Evolutionary conservation across 495 filamentous ascomycete genomes (phyloP).

Genomic region (Cairneyella variabilis): DNA sequence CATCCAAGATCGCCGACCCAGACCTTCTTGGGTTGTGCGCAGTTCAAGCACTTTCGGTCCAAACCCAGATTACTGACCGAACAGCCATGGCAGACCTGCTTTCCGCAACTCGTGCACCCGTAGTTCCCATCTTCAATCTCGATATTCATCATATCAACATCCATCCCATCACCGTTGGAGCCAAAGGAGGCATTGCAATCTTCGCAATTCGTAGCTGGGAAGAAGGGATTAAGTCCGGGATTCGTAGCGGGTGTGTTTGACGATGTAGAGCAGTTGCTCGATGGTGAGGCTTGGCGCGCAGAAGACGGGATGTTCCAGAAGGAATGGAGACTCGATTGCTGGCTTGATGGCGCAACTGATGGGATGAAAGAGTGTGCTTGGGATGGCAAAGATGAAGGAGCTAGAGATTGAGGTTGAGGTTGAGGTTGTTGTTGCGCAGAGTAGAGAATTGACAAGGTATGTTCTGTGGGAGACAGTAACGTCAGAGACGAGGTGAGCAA

Average conservation of each 20-base stretch:
- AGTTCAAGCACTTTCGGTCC: constrained; percentile 21
- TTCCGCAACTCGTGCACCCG: constrained; percentile 19
- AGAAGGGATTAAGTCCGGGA: background rate
- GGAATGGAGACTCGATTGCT: constrained; percentile 26
- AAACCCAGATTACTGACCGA: constrained; percentile 23
- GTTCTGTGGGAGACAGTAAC: constrained; percentile 19
- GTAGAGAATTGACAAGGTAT: constrained; percentile 24
- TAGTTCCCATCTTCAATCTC: constrained; percentile 7
- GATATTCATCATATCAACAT: constrained; percentile 22
- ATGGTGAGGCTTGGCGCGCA: constrained; percentile 5
- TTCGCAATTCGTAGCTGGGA: constrained; percentile 21
- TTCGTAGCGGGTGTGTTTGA: constrained; percentile 11
- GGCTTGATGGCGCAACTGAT: background rate
- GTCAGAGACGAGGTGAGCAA: background rate
- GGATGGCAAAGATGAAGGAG: background rate
- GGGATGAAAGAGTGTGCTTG: constrained; percentile 9
- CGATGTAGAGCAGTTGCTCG: constrained; percentile 12
- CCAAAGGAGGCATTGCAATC: constrained; percentile 18
- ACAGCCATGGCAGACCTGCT: constrained; percentile 23
- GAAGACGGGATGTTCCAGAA: constrained; percentile 21
- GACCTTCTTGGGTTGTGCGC: constrained; percentile 11
- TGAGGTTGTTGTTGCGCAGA: constrained; percentile 21
- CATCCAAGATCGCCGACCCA: constrained; percentile 19
- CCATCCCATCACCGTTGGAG: constrained; percentile 16
- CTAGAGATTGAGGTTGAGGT: constrained; percentile 2